Base-by-base conservation (phyloP, 768 basidiomycete genomes). In the Hortiboletus flavorubellus region DNA sequence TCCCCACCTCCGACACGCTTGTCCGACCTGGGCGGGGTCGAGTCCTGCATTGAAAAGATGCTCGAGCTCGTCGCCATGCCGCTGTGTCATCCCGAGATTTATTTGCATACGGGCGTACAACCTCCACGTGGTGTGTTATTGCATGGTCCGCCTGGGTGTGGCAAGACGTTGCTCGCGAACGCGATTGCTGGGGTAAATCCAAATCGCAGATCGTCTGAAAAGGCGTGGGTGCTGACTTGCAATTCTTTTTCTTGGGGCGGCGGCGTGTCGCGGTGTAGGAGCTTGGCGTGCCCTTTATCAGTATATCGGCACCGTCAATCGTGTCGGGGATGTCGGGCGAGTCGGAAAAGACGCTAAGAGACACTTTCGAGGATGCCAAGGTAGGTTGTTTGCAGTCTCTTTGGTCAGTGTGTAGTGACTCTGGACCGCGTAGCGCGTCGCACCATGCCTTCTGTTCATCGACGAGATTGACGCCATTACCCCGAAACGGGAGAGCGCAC, bases 251-350 rank as follows among this genome's bases (percentile, higher is more conserved):
- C 30, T 33, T 34, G 26, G 45, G 44, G 51, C n/a, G 15, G 11
- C 14, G 14, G 1, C 31, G 29, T 16, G 33, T 31, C 14, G 34
- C 21, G 12, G 10, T 15, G 29, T 61, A 97, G 95, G 94, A 98
- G 76, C 80, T 98, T 4, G 88, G 86, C 3, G 78, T 96, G 2
- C 95, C 96, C 0, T 98, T 99, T 67, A 94, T 99, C 60, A 90
- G 76, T 48, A 86, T 99, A 56, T 96, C 96, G 4, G 96, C 96
- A 0, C 97, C 97, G 0, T 92, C 91, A 0, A 89, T 99, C 55
- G 93, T 99, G 8, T 94, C 91, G 2, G 96, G 97, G 1, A 97
- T 98, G 93, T 97, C 93, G 0, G 97, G 97, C 44, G 97, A 99
- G 71, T 95, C 93, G 0, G 97, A 99, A 69, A 98, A 96, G 76